Evolutionary conservation across 2,329 filamentous ascomycete species (phyloP).

Genomic region (Pyricularia grisea): DNA sequence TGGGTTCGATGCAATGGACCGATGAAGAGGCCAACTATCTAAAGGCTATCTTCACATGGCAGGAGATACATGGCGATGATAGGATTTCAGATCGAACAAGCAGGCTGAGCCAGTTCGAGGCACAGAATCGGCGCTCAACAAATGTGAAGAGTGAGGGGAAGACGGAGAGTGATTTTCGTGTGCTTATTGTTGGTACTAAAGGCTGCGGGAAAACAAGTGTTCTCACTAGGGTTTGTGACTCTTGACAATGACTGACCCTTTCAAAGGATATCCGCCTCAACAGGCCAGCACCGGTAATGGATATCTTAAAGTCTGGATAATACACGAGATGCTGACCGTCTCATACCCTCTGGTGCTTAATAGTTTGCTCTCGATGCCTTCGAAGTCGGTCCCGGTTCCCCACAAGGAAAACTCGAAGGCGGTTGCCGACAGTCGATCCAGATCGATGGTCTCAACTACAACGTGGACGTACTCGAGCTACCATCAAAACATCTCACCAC

Average conservation of each 20-base stretch:
- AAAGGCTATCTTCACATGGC: conserved; percentile 28
- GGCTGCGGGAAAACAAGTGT: conserved; percentile 32
- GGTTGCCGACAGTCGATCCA: conserved; percentile 23
- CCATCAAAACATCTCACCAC: conserved; percentile 21
- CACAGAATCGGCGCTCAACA: background rate
- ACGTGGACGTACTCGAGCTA: conserved; percentile 26
- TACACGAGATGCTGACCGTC: conserved; percentile 9
- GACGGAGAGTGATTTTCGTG: conserved; percentile 23
- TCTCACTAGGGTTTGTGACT: conserved; percentile 22
- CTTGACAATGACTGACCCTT: background rate
- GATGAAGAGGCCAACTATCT: conserved; percentile 30
- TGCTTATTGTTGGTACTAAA: conserved; percentile 27
- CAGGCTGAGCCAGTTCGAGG: conserved; percentile 6
- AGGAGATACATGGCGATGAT: conserved; percentile 20
- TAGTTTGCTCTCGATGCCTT: conserved; percentile 24
- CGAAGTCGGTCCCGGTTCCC: conserved; percentile 12
- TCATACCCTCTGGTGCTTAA: background rate
- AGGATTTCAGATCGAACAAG: conserved; percentile 8
- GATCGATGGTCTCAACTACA: conserved; percentile 21
- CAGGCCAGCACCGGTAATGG: conserved; percentile 16
- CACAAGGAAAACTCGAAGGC: conserved; percentile 15
- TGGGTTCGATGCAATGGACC: conserved; percentile 25
- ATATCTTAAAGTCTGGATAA: conserved; percentile 17
- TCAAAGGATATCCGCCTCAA: background rate
- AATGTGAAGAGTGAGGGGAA: conserved; percentile 7